These are phyloP conservation scores for Irpex sp. DNA, from an alignment of 1,284 basidiomycete species.

Conservation along the genomic window DNA sequence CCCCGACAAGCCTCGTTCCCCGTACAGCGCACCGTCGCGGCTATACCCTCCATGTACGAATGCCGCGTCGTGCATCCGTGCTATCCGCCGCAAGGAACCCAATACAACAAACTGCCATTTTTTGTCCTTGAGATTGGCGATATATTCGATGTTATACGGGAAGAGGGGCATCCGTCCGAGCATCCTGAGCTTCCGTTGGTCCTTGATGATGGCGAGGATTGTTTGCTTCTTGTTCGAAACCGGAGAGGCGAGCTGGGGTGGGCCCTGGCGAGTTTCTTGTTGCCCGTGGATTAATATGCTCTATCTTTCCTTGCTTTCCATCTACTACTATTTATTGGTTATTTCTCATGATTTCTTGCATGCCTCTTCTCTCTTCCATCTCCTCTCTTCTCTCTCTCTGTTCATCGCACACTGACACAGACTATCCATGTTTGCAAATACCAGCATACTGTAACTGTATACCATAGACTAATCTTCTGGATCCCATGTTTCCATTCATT, in stretches of 20 bases:
- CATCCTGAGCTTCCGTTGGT: constrained; percentile 66
- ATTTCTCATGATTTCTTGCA: not conserved
- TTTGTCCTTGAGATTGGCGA: constrained; percentile 58
- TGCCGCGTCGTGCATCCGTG: constrained; percentile 65
- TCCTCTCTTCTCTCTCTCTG: not conserved
- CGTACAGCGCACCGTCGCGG: constrained; percentile 23
- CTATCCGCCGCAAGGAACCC: constrained; percentile 51
- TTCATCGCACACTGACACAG: not conserved
- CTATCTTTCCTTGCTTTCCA: not conserved
- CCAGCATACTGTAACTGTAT: not conserved
- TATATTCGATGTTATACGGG: constrained; percentile 60
- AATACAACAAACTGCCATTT: constrained; percentile 71
- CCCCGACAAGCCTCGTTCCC: constrained; percentile 16
- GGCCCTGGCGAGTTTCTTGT: constrained; percentile 73
- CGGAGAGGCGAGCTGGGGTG: constrained; percentile 56
- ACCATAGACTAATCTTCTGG: not conserved
- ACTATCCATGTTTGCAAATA: not conserved
- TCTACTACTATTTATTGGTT: no score
- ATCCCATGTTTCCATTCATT: not conserved
- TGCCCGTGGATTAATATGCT: constrained; percentile 41
- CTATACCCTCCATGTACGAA: constrained; percentile 45
- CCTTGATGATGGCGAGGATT: constrained; percentile 77
- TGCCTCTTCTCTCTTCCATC: not conserved
- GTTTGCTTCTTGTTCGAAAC: constrained; percentile 59
- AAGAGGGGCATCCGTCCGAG: constrained; percentile 68